phyloP scores from a whole-genome alignment of 2,329 filamentous ascomycete species.

The Atkinsonella hypoxylon region DNA sequence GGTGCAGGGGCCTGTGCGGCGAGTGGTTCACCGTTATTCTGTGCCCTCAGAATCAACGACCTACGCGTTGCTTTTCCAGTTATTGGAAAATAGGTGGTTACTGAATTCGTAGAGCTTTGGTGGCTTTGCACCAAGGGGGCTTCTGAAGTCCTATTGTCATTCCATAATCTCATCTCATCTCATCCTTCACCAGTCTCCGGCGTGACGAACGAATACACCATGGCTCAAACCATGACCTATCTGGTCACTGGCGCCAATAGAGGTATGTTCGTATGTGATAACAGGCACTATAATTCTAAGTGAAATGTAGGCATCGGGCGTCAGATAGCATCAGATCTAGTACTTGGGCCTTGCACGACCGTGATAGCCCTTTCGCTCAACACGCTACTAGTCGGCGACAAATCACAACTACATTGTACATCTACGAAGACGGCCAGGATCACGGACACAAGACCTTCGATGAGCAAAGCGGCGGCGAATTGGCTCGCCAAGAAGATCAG shows the following conservation, averaged over 20 bases:
- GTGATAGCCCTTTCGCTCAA: slow-evolving; percentile 19
- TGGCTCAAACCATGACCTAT: slow-evolving; percentile 2
- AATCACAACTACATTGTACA: slow-evolving; percentile 26
- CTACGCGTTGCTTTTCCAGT: no score
- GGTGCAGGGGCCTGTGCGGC: no score
- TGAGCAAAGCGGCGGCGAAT: slow-evolving; percentile 26
- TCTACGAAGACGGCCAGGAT: slow-evolving; percentile 20
- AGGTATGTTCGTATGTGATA: not conserved
- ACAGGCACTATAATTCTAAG: not conserved
- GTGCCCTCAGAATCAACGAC: no score
- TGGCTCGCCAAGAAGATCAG: slow-evolving; percentile 21
- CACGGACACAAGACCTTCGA: no score
- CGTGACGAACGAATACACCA: not conserved
- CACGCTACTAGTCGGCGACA: slow-evolving; percentile 21
- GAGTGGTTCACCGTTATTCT: no score
- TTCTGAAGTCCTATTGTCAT: no score
- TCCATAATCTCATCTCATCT: not conserved
- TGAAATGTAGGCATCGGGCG: slow-evolving; percentile 8
- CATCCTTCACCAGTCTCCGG: no score
- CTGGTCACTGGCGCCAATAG: slow-evolving; percentile 9
- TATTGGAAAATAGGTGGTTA: no score
- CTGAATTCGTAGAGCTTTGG: no score
- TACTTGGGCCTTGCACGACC: slow-evolving; percentile 15
- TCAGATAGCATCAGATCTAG: slow-evolving; percentile 7
- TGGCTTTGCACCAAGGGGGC: no score